Percentiles rank a stretch among this genome's conserved stretches.
Conservation (phyloP, 2,329 filamentous ascomycete genomes). For the Magnaporthiopsis poae region DNA sequence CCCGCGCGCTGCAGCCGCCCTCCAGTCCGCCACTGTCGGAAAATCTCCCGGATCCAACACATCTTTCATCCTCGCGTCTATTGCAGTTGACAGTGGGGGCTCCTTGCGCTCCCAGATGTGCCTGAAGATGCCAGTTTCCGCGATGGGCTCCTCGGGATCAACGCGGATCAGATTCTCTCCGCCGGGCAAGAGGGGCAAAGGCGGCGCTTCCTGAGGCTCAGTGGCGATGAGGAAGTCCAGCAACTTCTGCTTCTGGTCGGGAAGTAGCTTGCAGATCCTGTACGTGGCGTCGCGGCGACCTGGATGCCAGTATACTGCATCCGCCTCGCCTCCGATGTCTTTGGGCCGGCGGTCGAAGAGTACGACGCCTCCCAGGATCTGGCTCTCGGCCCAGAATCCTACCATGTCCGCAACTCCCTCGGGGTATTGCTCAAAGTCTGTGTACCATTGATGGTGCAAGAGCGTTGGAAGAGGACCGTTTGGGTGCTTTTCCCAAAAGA, state of each 20-base stretch:
- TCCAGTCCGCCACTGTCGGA: background rate
- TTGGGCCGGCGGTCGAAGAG: constrained; percentile 15
- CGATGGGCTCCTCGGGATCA: constrained; percentile 18
- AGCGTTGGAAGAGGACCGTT: constrained; percentile 14
- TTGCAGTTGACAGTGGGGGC: too few relatives aligned
- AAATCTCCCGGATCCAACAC: background rate
- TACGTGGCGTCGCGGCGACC: constrained; percentile 12
- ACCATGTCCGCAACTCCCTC: constrained; percentile 19
- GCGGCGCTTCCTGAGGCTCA: constrained; percentile 8
- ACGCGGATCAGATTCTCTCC: constrained; percentile 15
- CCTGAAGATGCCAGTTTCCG: constrained; percentile 16
- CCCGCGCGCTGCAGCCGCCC: too few relatives aligned
- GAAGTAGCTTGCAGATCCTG: constrained; percentile 16
- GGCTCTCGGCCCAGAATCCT: constrained; percentile 21
- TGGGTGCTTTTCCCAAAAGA: constrained; percentile 1
- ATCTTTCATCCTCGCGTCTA: background rate
- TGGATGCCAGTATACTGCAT: constrained; percentile 16
- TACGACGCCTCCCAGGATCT: constrained; percentile 19
- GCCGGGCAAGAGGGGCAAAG: constrained; percentile 11
- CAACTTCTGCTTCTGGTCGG: constrained; percentile 15
- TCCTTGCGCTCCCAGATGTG: constrained; percentile 17
- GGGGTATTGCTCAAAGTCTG: constrained; percentile 20
- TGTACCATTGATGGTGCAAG: constrained; percentile 20
- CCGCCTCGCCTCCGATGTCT: background rate
- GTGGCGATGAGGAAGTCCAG: constrained; percentile 11